Evolutionary conservation across 2,329 filamentous ascomycete species (phyloP).

Genomic region (Curvularia eragrostidis): DNA sequence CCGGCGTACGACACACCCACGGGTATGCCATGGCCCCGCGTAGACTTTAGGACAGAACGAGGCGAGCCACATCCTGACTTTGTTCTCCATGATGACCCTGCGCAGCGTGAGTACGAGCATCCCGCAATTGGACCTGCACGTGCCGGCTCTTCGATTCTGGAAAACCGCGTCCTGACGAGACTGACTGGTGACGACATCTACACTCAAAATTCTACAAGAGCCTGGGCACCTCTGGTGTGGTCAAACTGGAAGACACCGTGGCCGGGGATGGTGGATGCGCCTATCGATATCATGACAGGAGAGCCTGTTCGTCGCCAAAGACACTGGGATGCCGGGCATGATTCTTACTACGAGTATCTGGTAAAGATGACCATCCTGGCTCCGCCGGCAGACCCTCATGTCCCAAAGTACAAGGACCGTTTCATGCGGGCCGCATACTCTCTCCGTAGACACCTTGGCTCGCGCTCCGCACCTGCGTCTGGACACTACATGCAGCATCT

Average conservation of each 20-base stretch:
- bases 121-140: constrained; percentile 52
- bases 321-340: constrained; percentile 55
- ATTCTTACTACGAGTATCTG: constrained; percentile 54
- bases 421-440: constrained; percentile 48
- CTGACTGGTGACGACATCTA: constrained; percentile 53
- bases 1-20: constrained; percentile 52
- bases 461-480: constrained; percentile 46
- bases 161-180: constrained; percentile 52
- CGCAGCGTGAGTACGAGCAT: constrained; percentile 43
- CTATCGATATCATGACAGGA: constrained; percentile 54
- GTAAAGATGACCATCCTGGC: constrained; percentile 51
- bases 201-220: constrained; percentile 50
- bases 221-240: constrained; percentile 57
- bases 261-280: constrained; percentile 52
- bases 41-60: constrained; percentile 49
- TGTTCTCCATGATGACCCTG: constrained; percentile 37
- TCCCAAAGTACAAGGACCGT: constrained; percentile 40
- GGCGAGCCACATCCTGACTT: constrained; percentile 43
- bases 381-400: constrained; percentile 46
- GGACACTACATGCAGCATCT: constrained; percentile 48
- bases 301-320: constrained; percentile 48
- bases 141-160: constrained; percentile 54
- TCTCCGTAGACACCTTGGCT: constrained; percentile 45
- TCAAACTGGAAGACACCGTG: constrained; percentile 50
- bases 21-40: constrained; percentile 55